Base-by-base conservation (phyloP, 441 rosid species). In the Pelargonium fulgidum region DNA sequence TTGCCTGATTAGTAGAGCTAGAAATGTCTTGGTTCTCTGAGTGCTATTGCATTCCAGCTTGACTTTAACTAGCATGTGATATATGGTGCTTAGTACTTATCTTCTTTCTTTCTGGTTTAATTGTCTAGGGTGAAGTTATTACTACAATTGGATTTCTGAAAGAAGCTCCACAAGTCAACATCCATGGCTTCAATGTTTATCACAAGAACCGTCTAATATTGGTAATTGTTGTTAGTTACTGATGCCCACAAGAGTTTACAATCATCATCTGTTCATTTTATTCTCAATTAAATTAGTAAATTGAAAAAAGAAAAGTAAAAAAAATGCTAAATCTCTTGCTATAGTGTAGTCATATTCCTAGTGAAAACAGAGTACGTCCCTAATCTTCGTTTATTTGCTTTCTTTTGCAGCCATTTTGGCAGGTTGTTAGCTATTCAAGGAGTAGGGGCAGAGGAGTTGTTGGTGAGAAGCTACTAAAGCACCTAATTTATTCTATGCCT, bases 61-160 rank as follows among this genome's bases (percentile, higher is more conserved):
- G 36, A 29, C 36, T 29, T 0, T 29, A 29, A 29, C 36, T 29
- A 50, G 17, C 17, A 50, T 50, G 56, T n/a, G 17, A 14, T 17
- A 4, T 63, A 64, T 22, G 41, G 17, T 76, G 39, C 1, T 64
- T 19, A 62, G 66, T 10, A 52, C 69, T 70, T n/a, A 56, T 22
- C 8, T 67, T 50, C 1, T 8, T 77, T 3, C 36, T 45, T 26
- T 73, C 66, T 29, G 36, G 33, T 73, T 76, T 62, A 54, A 71
- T 59, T 48, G 50, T 79, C 74, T 85, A 94, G 99, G 92, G 88
- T 75, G 66, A 71, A 66, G 92, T 88, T 48, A 73, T 90, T 54
- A 91, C 97, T 62, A 94, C 97, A 24, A 90, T 94, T 62, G 99
- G 99, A 48, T 94, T 94, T 85, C 70, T 90, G 66, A 91, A 94